Evolutionary conservation across 2,329 filamentous ascomycete species (phyloP), one percentile per base, ranked within the genome.

Genomic region (Tolypocladium cylindrosporum): DNA sequence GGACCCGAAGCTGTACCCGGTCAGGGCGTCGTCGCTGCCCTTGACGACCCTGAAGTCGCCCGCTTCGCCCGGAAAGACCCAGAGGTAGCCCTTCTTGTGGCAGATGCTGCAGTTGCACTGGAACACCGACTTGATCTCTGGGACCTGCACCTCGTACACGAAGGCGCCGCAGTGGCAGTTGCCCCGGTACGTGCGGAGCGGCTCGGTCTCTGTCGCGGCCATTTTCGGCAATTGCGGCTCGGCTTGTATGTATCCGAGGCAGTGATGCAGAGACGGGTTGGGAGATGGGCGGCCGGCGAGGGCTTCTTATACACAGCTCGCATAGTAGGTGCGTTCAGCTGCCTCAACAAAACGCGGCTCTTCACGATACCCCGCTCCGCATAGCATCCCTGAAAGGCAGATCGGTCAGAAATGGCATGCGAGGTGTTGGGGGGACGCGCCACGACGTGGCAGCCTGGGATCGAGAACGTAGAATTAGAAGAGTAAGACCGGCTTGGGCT

Each of bases 101-200:
- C 87, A 87, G 62, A 87, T 81, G 71, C 84, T 88, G 72, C 88
- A 90, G 69, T 86, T 85, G 72, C 87, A 88, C 65, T 81, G 76
- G 5, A 71, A 67, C 7, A 77, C 78, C 5, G 75, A 69, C 64
- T 81, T 82, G 60, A 89, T 77, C 66, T 87, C 82, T 27, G 84
- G 81, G 14, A 84, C 52, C 3, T 72, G 67, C 57, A 75, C 64
- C 65, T 79, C 79, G 66, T 78, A 85, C 61, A 81, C 71, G 62
- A 80, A 81, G 43, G 75, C 73, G 7, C 73, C 76, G 67, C 82
- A 85, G 67, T 84, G 81, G 72, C 81, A 85, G 68, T 79, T 83
- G 67, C 79, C 81, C 27, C 80, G 73, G 68, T 84, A 80, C 16
- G 75, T 77, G 61, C 73, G 71, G 48, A 66, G 61, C 13, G 57